Base-by-base conservation (phyloP, 108 stramenopile genomes). In the Discostella pseudostelligera region DNA sequence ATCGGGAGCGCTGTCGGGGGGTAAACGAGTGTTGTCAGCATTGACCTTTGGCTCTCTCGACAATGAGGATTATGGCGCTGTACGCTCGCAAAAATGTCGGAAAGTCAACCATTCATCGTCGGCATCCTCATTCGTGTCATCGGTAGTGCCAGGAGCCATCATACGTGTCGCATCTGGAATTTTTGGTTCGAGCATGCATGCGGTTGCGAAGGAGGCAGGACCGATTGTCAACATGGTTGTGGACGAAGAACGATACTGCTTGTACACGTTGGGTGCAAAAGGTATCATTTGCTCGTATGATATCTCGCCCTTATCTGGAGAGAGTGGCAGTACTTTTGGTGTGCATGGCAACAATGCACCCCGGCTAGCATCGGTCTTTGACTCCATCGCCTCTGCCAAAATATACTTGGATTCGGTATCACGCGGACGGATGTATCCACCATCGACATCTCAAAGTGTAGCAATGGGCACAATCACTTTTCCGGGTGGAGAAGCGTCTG, bases 221-320 rank as follows among this genome's bases (percentile, higher is more conserved):
- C 81, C 86, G 0, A 88, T 94, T 56, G 84, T 82, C 11, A 78
- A 83, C 39, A 76, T 94, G 39, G 54, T 80, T 1, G 67, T 86
- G 22, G 89, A 91, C 43, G 83, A 80, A 17, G 88, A 89, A 49
- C 85, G 93, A 14, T 53, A 59, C 16, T 74, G 73, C 53, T 70
- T 94, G 36, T 94, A 94, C 70, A 86, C 89, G 1, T 60, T 94
- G 53, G 78, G 80, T n/a, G 65, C 74, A 14, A 80, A 64, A 47
- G 93, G 89, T n/a, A 78, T 78, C 60, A 88, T 94, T 36, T 87
- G 83, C 64, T 83, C 81, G 4, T 87, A 88, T 75, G 89, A 89
- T 61, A 56, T 94, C 62, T 63, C 28, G 40, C 44, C 71, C 16
- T 21, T 43, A 4, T 57, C 69, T n/a, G 69, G 58, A 20, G 64